phyloP scores from a whole-genome alignment of 306 rosid genomes.

The Spatholobus suberectus region DNA sequence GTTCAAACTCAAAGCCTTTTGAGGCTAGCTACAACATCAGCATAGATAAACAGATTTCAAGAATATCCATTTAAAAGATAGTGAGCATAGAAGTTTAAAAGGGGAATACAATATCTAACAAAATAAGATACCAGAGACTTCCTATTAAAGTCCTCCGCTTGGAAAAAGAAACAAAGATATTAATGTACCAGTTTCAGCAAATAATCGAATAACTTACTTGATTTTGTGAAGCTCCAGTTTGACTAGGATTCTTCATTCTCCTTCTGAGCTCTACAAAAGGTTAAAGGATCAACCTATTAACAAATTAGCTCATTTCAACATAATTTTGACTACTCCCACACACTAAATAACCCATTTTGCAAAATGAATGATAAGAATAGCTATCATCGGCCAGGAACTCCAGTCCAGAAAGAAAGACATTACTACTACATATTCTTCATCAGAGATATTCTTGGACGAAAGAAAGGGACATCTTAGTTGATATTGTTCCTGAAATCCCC shows the following conservation, averaged over 20 bases:
- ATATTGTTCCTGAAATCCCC: neutral
- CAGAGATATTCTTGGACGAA: slow-evolving; percentile 7
- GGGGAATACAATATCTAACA: slow-evolving; percentile 28
- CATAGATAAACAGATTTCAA: slow-evolving; percentile 39
- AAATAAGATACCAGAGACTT: slow-evolving; percentile 29
- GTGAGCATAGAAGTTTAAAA: slow-evolving; percentile 24
- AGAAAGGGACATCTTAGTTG: slow-evolving; percentile 2
- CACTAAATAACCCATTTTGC: slow-evolving; percentile 24
- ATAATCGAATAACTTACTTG: slow-evolving; percentile 55
- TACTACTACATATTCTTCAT: neutral
- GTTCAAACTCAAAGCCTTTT: slow-evolving; percentile 80
- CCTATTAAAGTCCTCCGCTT: neutral
- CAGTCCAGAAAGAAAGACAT: slow-evolving; percentile 29
- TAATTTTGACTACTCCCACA: slow-evolving; percentile 16
- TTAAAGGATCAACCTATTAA: slow-evolving; percentile 32
- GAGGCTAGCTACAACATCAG: slow-evolving; percentile 64
- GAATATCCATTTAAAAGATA: slow-evolving; percentile 21
- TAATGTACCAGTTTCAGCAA: slow-evolving; percentile 33
- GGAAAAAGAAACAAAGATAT: slow-evolving; percentile 24
- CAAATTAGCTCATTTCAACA: slow-evolving; percentile 34
- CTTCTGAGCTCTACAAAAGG: slow-evolving; percentile 71
- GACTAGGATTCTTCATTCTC: slow-evolving; percentile 62
- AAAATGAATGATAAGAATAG: slow-evolving; percentile 17
- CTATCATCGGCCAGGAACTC: slow-evolving; percentile 25
- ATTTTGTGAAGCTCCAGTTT: slow-evolving; percentile 60